phyloP scores from a whole-genome alignment of 164 flowering plant genomes.

The Vitis rupestris region DNA sequence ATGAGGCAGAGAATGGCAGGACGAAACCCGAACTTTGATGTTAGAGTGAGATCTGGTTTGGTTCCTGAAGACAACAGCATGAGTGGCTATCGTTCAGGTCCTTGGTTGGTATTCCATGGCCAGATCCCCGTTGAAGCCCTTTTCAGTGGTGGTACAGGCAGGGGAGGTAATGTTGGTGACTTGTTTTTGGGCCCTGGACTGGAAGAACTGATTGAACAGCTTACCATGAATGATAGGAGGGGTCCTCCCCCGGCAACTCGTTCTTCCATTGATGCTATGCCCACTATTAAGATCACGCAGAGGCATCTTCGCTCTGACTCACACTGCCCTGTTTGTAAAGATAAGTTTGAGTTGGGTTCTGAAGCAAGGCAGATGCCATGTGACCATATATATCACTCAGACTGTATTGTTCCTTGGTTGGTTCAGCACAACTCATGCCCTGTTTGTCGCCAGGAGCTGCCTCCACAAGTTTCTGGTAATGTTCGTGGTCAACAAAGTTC shows the following conservation, averaged over 20 bases:
- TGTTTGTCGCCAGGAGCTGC: conserved; percentile 46
- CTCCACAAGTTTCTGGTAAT: conserved; percentile 19
- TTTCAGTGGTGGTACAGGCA: conserved; percentile 21
- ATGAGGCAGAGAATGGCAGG: conserved; percentile 32
- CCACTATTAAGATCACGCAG: conserved; percentile 34
- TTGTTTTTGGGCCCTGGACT: conserved; percentile 34
- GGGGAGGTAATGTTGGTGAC: conserved; percentile 24
- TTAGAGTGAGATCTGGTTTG: conserved; percentile 22
- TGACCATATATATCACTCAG: conserved; percentile 41
- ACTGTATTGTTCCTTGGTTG: conserved; percentile 51
- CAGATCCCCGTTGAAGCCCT: conserved; percentile 23
- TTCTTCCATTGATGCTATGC: conserved; percentile 42
- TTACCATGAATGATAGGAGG: conserved; percentile 28
- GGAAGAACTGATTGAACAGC: conserved; percentile 43
- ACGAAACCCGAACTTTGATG: conserved; percentile 28
- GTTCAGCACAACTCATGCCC: conserved; percentile 49
- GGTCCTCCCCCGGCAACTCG: conserved; percentile 50
- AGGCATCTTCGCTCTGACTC: conserved; percentile 39
- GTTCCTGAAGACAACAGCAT: conserved; percentile 11
- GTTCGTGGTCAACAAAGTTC: conserved; percentile 7
- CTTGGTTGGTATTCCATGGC: conserved; percentile 28
- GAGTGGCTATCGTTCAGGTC: conserved; percentile 7
- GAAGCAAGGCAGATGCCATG: conserved; percentile 51
- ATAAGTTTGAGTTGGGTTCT: conserved; percentile 37
- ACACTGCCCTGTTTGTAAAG: conserved; percentile 48